Evolutionary conservation across 2,329 filamentous ascomycete species (phyloP), one percentile per base, ranked within the genome.

Genomic region (Colletotrichum echinochloae): DNA sequence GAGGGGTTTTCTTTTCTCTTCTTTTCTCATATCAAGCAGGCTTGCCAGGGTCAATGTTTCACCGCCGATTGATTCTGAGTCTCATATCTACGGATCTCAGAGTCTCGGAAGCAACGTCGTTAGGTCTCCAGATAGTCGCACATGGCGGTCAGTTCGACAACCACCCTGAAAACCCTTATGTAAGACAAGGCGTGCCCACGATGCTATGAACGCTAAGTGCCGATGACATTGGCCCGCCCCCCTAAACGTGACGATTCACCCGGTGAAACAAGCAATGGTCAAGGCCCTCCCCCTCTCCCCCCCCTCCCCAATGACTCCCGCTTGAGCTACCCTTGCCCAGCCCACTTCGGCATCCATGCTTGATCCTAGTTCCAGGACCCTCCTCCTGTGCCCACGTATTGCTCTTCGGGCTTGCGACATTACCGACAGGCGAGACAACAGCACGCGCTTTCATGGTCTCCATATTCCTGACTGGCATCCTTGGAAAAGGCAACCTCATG

Each of bases 301-400:
- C 51, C 59, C 68, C 59, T 67, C 68, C 64, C 51, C 37, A 61
- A 20, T 57, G 59, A 68, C 59, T 63, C 68, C 65, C 68, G 68
- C 67, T 44, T 67, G 65, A 71, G 59, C 68, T 68, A 71, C 64
- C 68, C 68, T 49, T 68, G 68, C 65, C 35, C 59, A 59, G 16
- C 59, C 57, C 68, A 63, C 68, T 49, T 44, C 60, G 26, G 16
- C 63, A 66, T 41, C 28, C 52, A 60, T 68, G 57, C 57, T 55
- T 23, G 14, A 62, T 68, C 68, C 68, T 48, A 46, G 57, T 39
- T 66, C 28, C 28, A 46, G 64, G 52, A 23, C 23, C 16, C 44
- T 57, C 57, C 67, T 56, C 63, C n/a, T 35, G n/a, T 39, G 23
- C 54, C 68, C 52, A 62, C 65, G 44, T 46, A 23, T 62, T 66